Evolutionary conservation across 1,139 yeast species (phyloP).

Genomic region (Yamadazyma triangularis): DNA sequence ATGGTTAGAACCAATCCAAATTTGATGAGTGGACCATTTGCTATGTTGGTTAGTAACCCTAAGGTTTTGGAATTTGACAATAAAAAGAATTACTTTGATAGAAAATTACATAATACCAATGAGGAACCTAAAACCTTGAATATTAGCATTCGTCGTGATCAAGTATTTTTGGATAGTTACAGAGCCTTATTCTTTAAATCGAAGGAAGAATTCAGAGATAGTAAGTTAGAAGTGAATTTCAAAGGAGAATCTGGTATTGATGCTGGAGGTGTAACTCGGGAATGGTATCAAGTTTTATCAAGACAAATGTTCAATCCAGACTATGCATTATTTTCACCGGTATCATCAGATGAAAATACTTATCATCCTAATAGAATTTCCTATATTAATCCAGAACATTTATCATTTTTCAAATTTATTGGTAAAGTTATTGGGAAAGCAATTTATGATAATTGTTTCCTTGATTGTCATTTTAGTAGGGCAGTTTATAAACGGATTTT

Average conservation of each 20-base stretch:
- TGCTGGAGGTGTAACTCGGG: constrained; percentile 97
- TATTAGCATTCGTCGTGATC: constrained; percentile 78
- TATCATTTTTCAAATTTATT: constrained; percentile 88
- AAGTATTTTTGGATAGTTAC: constrained; percentile 89
- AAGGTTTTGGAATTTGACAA: constrained; percentile 92
- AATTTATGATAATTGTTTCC: constrained; percentile 76
- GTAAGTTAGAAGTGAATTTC: constrained; percentile 75
- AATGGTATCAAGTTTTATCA: constrained; percentile 94
- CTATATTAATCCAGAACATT: constrained; percentile 88
- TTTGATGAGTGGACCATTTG: constrained; percentile 94
- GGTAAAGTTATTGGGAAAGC: constrained; percentile 96
- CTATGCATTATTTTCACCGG: constrained; percentile 89
- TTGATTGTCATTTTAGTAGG: constrained; percentile 94
- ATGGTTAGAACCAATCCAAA: constrained; percentile 92
- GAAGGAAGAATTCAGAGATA: constrained; percentile 67
- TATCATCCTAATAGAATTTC: constrained; percentile 95
- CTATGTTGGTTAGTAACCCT: constrained; percentile 85
- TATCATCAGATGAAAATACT: constrained; percentile 87
- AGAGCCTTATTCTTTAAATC: constrained; percentile 78
- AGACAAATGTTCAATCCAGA: constrained; percentile 97
- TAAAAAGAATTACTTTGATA: constrained; percentile 80
- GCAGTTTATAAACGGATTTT: constrained; percentile 89
- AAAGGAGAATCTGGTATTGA: constrained; percentile 96
- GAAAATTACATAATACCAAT: constrained; percentile 53
- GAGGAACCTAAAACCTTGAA: constrained; percentile 48